These are phyloP conservation scores for Aspergillus asperescens DNA, from an alignment of 495 filamentous ascomycete species.

Conservation along the genomic window DNA sequence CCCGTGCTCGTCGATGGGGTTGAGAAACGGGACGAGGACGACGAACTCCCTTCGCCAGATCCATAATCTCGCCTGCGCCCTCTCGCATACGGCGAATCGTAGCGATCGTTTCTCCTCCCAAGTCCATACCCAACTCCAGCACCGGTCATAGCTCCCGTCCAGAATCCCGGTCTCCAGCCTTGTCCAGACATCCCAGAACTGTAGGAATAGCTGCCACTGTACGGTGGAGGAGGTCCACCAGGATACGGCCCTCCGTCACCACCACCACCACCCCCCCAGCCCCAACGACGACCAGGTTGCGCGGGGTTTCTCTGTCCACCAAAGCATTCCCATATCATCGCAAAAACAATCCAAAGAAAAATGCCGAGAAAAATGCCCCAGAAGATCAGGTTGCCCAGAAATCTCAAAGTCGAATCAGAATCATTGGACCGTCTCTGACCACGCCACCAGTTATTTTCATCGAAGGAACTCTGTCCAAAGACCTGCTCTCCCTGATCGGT, in stretches of 20 bases:
- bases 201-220: slow-evolving; percentile 32
- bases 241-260: slow-evolving; percentile 45
- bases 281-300: slow-evolving; percentile 27
- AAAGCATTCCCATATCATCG: slow-evolving; percentile 20
- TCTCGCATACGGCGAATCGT: slow-evolving; percentile 11
- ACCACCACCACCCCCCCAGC: slow-evolving; percentile 46
- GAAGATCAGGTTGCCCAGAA: slow-evolving; percentile 35
- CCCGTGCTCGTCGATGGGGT: slow-evolving; percentile 70
- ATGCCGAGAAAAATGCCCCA: slow-evolving; percentile 46
- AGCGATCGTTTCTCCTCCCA: slow-evolving; percentile 46
- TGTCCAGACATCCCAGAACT: slow-evolving; percentile 29
- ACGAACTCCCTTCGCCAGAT: slow-evolving; percentile 50
- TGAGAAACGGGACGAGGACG: slow-evolving; percentile 44
- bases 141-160: slow-evolving; percentile 69
- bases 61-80: slow-evolving; percentile 28
- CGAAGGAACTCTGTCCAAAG: slow-evolving; percentile 42
- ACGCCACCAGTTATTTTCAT: slow-evolving; percentile 2
- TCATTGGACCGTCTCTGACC: slow-evolving; percentile 6
- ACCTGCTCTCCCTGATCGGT: slow-evolving; percentile 74
- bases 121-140: slow-evolving; percentile 66
- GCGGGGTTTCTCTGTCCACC: slow-evolving; percentile 15
- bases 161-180: slow-evolving; percentile 82
- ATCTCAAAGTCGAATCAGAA: slow-evolving; percentile 12
- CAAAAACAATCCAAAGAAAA: slow-evolving; percentile 29
- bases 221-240: slow-evolving; percentile 58